Base-by-base conservation (phyloP, 192 early-diverging fungal genomes). In the Mycoemilia scoparia region DNA sequence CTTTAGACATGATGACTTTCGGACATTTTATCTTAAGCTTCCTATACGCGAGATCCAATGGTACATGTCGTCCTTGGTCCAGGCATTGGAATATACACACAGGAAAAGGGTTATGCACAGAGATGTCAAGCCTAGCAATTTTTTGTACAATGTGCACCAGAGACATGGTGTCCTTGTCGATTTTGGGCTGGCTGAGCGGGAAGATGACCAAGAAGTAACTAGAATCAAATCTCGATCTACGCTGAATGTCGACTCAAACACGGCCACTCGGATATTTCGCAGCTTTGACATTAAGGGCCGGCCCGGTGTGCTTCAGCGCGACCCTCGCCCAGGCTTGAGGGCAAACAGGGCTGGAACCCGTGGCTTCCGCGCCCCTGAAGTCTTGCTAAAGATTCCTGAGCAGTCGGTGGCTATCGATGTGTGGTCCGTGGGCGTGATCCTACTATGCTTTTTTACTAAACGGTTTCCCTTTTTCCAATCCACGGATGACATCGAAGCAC, bases 51-150 rank as follows among this genome's bases (percentile, higher is more conserved):
- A 87, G 24, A 81, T 88, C 38, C 66, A 66, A 16, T 61, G 60
- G 45, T 95, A 95, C 49, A 60, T 95, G 35, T 54, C 65, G 6
- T 69, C 69, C 0, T 50, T 95, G 9, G 62, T 89, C 9, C 59
- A 56, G 6, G 88, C 74, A 0, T 59, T 93, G 4, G 57, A 54
- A n/a, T 62, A 74, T 33, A 51, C 86, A 4, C 88, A 93, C 41
- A 27, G 36, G 5, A 50, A 67, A 20, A 59, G 61, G 7, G 80
- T 89, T 30, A 68, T 96, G 26, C 91, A 96, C 38, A 63, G 90
- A 22, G 91, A 96, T 40, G 69, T 96, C 39, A 96, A 96, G 44
- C 91, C 91, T 3, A 75, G 73, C 29, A 96, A 96, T 41, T 96
- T 96, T 54, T 62, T 96, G n/a, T 96, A 78, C 49, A 68, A 80